phyloP scores from a whole-genome alignment of 495 filamentous ascomycete genomes.

The Polyplosphaeria fusca region DNA sequence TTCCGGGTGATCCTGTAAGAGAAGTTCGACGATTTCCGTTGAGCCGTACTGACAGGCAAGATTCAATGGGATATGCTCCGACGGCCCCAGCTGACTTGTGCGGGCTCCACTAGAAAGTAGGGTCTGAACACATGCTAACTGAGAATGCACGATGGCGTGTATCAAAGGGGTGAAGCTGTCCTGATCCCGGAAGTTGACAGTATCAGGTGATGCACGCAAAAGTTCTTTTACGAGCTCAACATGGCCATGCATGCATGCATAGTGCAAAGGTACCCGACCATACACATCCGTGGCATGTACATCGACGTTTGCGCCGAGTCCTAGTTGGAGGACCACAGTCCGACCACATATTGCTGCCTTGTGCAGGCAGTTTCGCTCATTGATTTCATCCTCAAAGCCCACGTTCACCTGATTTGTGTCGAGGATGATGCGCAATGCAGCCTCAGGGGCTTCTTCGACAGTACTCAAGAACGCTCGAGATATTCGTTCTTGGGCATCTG shows the following conservation, averaged over 20 bases:
- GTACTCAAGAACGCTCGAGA: slow-evolving; percentile 86
- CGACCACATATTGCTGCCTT: slow-evolving; percentile 90
- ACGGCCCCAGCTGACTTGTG: slow-evolving; percentile 74
- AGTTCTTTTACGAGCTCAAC: slow-evolving; percentile 78
- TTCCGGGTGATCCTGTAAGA: slow-evolving; percentile 71
- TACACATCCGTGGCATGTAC: slow-evolving; percentile 84
- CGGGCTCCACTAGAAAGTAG: slow-evolving; percentile 70
- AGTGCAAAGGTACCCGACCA: slow-evolving; percentile 89
- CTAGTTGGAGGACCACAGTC: slow-evolving; percentile 68
- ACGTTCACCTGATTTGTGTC: slow-evolving; percentile 80
- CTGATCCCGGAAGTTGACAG: slow-evolving; percentile 83
- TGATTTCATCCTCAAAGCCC: slow-evolving; percentile 90
- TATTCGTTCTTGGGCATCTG: slow-evolving; percentile 65
- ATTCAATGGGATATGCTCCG: slow-evolving; percentile 91
- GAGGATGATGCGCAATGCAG: slow-evolving; percentile 70
- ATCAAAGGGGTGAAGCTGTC: slow-evolving; percentile 97
- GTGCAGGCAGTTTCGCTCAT: slow-evolving; percentile 92
- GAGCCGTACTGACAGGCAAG: slow-evolving; percentile 92
- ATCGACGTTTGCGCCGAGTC: slow-evolving; percentile 66
- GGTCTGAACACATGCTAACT: slow-evolving; percentile 71
- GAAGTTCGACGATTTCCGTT: slow-evolving; percentile 71
- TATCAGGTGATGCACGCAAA: slow-evolving; percentile 56
- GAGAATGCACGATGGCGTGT: slow-evolving; percentile 84
- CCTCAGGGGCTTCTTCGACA: slow-evolving; percentile 78
- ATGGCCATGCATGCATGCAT: slow-evolving; percentile 91